Evolutionary conservation across 2,329 filamentous ascomycete species (phyloP), one percentile per base, ranked within the genome.

Genomic region (Curvularia verruculosa): DNA sequence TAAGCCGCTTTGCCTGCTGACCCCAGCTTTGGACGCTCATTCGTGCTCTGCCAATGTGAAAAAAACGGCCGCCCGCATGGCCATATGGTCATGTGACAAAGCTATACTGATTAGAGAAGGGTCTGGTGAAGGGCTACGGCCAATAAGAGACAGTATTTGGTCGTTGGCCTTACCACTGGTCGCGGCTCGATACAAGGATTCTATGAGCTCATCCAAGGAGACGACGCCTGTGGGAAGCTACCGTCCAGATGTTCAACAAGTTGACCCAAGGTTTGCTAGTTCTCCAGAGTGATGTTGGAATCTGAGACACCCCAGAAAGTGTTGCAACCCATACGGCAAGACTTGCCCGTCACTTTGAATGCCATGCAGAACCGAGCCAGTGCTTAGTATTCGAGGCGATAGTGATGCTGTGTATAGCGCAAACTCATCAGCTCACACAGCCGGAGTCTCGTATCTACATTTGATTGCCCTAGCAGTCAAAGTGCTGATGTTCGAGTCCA

Each of bases 1-100:
- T 55, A 72, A 70, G 69, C 71, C 72, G 71, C 71, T 52, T 51
- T 48, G 46, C 59, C 56, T 58, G 41, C 61, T 65, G 60, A 69
- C 60, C 67, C 69, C 53, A 50, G 57, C 59, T 67, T 55, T 60
- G 65, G 64, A 64, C 47, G 34, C 43, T 70, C 64, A 75, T 76
- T 75, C 68, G 73, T 60, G 47, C 47, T 52, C 31, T 47, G 44
- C 40, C 13, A 24, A 52, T 70, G 71, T 75, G 74, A 67, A 60
- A 56, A 50, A 57, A 36, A 40, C 36, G 59, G 56, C 60, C 58
- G 56, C 59, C 60, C 67, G 69, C 73, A 74, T 67, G 49, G 51
- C 41, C 44, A 60, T 60, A 63, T 39, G 45, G 61, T 75, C 72
- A 75, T 61, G 69, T 72, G 64, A 76, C 46, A 36, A 23, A 18